phyloP scores from a whole-genome alignment of 345 rosid genomes.

The rapeseed (Brassica napus) region DNA sequence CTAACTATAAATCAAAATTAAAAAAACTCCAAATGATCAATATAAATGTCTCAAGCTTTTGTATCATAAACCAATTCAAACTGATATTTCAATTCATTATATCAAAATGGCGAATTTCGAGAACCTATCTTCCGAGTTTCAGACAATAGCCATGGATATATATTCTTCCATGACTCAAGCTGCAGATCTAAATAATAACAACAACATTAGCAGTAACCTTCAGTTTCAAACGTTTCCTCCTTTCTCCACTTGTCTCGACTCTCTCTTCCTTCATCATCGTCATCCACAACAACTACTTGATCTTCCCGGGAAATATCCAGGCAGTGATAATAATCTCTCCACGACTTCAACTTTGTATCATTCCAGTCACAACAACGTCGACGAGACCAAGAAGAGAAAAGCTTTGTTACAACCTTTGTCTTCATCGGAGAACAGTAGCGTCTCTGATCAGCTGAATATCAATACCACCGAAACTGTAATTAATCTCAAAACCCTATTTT shows the following conservation, averaged over 20 bases:
- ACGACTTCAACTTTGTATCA: slow-evolving; percentile 31
- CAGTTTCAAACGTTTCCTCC: slow-evolving; percentile 42
- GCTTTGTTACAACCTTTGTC: slow-evolving; percentile 44
- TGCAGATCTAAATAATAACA: slow-evolving; percentile 38
- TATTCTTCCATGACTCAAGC: slow-evolving; percentile 40
- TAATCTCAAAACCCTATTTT: slow-evolving; percentile 16
- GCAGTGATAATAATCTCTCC: slow-evolving; percentile 23
- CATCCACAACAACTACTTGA: slow-evolving; percentile 38
- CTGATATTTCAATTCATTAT: neutral
- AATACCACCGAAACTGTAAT: slow-evolving; percentile 35
- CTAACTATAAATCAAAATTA: neutral
- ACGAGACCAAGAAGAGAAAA: slow-evolving; percentile 41
- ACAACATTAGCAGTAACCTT: slow-evolving; percentile 29
- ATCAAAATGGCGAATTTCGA: slow-evolving; percentile 36
- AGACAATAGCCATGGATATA: slow-evolving; percentile 34
- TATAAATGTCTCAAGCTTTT: slow-evolving; percentile 28
- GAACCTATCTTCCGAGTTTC: slow-evolving; percentile 32
- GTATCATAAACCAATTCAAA: slow-evolving; percentile 19
- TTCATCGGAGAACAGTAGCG: slow-evolving; percentile 43
- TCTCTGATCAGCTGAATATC: slow-evolving; percentile 27
- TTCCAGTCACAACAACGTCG: slow-evolving; percentile 31
- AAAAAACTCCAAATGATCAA: neutral
- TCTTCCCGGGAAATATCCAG: slow-evolving; percentile 36
- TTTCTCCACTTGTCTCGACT: slow-evolving; percentile 40
- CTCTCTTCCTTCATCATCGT: slow-evolving; percentile 39